Evolutionary conservation across 768 basidiomycete genomes (phyloP).

Genomic region (Postia placenta): DNA sequence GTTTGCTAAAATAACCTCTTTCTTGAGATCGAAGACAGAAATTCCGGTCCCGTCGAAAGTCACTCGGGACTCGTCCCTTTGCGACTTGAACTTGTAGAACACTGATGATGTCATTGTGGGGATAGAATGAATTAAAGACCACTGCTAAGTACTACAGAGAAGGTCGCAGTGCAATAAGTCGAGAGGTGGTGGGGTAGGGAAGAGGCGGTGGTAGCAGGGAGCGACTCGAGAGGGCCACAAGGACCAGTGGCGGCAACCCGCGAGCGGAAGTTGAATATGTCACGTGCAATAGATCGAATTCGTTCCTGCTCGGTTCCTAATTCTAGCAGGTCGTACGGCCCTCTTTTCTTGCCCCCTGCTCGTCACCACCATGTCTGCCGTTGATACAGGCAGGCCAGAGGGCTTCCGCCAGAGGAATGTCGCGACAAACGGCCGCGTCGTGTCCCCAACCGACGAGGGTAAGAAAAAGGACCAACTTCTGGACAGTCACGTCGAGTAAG

Average conservation of each 20-base stretch:
- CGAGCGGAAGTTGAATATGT: conserved; percentile 2
- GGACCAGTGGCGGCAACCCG: neutral
- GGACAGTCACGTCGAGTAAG: conserved; percentile 37
- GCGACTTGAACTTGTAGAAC: conserved; percentile 96
- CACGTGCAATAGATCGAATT: neutral
- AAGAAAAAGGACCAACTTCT: conserved; percentile 67
- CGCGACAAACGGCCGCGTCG: conserved; percentile 3
- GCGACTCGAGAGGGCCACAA: neutral
- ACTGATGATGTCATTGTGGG: conserved; percentile 91
- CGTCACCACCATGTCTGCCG: conserved; percentile 10
- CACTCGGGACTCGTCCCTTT: conserved; percentile 90
- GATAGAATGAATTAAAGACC: conserved; percentile 16
- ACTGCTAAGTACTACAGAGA: conserved; percentile 16
- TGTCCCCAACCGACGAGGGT: conserved; percentile 53
- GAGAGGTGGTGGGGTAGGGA: neutral
- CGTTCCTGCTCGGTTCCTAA: neutral
- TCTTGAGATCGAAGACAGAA: conserved; percentile 98
- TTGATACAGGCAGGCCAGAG: neutral
- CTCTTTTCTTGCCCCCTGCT: neutral
- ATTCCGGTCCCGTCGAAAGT: conserved; percentile 99
- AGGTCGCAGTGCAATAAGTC: neutral
- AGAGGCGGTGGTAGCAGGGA: neutral
- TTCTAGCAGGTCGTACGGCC: neutral
- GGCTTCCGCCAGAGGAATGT: conserved; percentile 13
- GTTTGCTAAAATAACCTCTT: conserved; percentile 95